A percentile compares a stretch with the other conserved stretches of the same genome.
These are phyloP conservation scores for Tephrocybe sp. DNA, from an alignment of 768 basidiomycete species.

Conservation along the genomic window DNA sequence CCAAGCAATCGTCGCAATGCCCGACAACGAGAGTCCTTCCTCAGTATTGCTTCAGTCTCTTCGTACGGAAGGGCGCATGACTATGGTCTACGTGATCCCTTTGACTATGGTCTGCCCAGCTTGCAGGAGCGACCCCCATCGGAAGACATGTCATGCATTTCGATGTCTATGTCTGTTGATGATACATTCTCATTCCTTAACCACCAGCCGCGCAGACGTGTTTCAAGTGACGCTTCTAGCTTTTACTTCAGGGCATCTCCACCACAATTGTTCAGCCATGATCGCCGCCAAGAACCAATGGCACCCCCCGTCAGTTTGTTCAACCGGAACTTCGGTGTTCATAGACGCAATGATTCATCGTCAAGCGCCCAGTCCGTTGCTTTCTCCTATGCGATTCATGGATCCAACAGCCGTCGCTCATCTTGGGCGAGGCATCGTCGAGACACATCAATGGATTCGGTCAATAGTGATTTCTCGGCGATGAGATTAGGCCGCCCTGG, in stretches of 20 bases:
- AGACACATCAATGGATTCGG: slow-evolving; percentile 63
- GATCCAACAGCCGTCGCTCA: slow-evolving; percentile 52
- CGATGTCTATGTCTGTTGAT: slow-evolving; percentile 58
- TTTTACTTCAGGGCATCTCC: slow-evolving; percentile 64
- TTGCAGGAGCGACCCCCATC: slow-evolving; percentile 55
- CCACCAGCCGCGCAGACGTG: slow-evolving; percentile 42
- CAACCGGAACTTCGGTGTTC: slow-evolving; percentile 58
- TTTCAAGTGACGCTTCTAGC: slow-evolving; percentile 77
- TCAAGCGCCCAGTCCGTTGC: slow-evolving; percentile 59
- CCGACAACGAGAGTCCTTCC: slow-evolving; percentile 54
- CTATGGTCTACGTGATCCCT: slow-evolving; percentile 65
- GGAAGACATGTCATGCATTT: slow-evolving; percentile 44
- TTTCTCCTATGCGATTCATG: slow-evolving; percentile 53
- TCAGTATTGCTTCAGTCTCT: slow-evolving; percentile 79
- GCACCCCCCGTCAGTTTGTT: slow-evolving; percentile 68
- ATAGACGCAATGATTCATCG: slow-evolving; percentile 58
- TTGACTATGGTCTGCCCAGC: slow-evolving; percentile 65
- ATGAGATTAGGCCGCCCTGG: slow-evolving; percentile 66
- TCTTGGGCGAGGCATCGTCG: slow-evolving; percentile 61
- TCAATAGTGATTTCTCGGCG: slow-evolving; percentile 61
- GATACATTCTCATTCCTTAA: slow-evolving; percentile 72
- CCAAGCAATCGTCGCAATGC: slow-evolving; percentile 34
- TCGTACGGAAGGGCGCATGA: slow-evolving; percentile 73
- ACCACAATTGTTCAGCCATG: slow-evolving; percentile 35
- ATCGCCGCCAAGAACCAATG: slow-evolving; percentile 64